Evolutionary conservation across 2,329 filamentous ascomycete genomes (phyloP).

Genomic region (Mollisiaceae sp.): DNA sequence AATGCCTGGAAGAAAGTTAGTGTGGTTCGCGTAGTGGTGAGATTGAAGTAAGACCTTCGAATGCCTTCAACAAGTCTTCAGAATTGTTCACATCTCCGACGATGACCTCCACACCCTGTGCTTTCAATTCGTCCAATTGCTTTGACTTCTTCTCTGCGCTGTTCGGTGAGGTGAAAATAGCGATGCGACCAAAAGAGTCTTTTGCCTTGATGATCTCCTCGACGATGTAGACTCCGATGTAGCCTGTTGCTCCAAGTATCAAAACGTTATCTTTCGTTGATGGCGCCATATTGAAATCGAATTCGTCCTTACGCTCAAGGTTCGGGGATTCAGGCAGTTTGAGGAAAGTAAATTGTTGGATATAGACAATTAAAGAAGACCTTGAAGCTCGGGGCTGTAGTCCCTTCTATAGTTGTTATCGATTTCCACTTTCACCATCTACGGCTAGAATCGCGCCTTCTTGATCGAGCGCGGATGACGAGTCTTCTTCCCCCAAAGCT

Average conservation of each 20-base stretch:
- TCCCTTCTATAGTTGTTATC: too few relatives aligned
- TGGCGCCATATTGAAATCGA: conserved; percentile 15
- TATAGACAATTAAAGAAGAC: too few relatives aligned
- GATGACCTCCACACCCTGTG: conserved; percentile 59
- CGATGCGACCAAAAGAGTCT: conserved; percentile 52
- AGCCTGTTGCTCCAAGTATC: conserved; percentile 57
- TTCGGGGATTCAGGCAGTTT: too few relatives aligned
- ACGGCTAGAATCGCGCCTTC: too few relatives aligned
- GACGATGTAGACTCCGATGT: conserved; percentile 57
- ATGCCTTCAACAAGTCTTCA: conserved; percentile 60
- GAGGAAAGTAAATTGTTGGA: too few relatives aligned
- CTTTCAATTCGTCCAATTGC: conserved; percentile 49
- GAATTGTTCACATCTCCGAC: conserved; percentile 59
- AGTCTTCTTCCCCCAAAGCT: too few relatives aligned
- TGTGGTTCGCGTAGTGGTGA: background rate
- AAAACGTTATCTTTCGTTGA: conserved; percentile 47
- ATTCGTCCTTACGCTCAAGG: too few relatives aligned
- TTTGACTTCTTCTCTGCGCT: conserved; percentile 56
- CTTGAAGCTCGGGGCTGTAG: too few relatives aligned
- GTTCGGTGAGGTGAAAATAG: conserved; percentile 60
- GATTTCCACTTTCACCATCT: too few relatives aligned
- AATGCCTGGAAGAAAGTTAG: conserved; percentile 45
- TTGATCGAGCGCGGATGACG: too few relatives aligned
- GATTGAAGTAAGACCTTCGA: conserved; percentile 42
- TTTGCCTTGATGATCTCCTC: conserved; percentile 53